Percentiles rank a stretch among this genome's conserved stretches.
Evolutionary conservation across 106 monocot species (phyloP).

Genomic region (Apostasia shenzhenica): DNA sequence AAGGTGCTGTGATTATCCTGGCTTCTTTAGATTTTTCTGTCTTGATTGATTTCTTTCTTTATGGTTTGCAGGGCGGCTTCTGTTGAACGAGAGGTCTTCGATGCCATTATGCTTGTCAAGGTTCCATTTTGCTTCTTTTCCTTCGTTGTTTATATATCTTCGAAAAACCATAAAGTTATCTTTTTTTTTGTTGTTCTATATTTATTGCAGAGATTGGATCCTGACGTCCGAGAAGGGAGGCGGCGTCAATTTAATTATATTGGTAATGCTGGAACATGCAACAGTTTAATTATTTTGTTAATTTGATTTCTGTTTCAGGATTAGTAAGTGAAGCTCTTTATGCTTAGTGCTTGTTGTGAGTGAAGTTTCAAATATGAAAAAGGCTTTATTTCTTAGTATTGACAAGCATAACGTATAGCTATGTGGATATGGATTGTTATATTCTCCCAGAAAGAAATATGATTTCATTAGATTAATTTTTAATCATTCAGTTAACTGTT

Average conservation of each 20-base stretch:
- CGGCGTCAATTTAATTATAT: slow-evolving; percentile 92
- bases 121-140: slow-evolving; percentile 5
- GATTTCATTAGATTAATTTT: no score
- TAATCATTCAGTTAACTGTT: no score
- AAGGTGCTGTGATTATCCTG: slow-evolving; percentile 22
- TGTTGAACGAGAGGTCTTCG: slow-evolving; percentile 66
- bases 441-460: no score
- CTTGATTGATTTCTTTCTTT: neutral
- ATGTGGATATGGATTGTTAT: no score
- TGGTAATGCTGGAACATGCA: slow-evolving; percentile 26
- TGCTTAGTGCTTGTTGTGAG: no score
- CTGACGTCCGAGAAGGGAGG: slow-evolving; percentile 91
- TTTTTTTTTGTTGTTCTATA: neutral
- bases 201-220: slow-evolving; percentile 67
- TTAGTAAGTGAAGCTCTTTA: no score
- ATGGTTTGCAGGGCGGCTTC: slow-evolving; percentile 48
- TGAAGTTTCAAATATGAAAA: no score
- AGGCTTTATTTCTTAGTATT: no score
- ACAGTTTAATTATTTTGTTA: neutral
- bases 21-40: neutral
- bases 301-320: no score
- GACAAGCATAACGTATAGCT: no score
- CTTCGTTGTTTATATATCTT: neutral
- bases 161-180: neutral
- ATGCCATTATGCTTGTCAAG: slow-evolving; percentile 87